Percentiles rank a stretch among this genome's conserved stretches.
phyloP scores from a whole-genome alignment of 257 asterid species.

The Scutellaria minor region DNA sequence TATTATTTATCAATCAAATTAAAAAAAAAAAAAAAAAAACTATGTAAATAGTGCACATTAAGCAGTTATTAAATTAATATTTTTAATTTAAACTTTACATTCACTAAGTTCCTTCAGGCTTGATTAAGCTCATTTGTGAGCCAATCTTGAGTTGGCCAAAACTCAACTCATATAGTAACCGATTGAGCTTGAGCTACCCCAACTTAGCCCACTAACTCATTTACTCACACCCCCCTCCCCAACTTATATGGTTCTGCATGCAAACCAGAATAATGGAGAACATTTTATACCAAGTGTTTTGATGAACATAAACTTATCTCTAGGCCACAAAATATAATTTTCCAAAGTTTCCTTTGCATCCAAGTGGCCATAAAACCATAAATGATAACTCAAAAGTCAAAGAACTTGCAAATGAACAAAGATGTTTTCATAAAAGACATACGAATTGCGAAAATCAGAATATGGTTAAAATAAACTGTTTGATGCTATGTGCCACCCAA shows the following conservation, averaged over 20 bases:
- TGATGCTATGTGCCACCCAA: not conserved
- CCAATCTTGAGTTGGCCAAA: too few species aligned
- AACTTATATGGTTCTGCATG: conserved; percentile 10
- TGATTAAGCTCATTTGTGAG: too few species aligned
- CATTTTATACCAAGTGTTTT: conserved; percentile 9
- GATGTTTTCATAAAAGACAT: not conserved
- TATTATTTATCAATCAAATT: too few species aligned
- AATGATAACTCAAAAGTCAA: conserved; percentile 25
- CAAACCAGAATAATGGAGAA: conserved; percentile 18
- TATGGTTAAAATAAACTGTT: conserved; percentile 8
- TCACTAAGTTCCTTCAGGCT: too few species aligned
- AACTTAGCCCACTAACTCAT: too few species aligned
- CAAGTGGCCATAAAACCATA: conserved; percentile 7
- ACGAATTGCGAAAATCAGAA: conserved; percentile 1
- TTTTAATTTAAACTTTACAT: too few species aligned
- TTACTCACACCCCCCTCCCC: not conserved
- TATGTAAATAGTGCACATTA: too few species aligned
- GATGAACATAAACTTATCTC: not conserved
- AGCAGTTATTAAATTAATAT: too few species aligned
- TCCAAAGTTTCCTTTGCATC: conserved; percentile 18
- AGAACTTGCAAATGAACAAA: conserved; percentile 22
- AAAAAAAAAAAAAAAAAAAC: too few species aligned
- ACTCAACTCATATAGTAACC: too few species aligned
- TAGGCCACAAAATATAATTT: conserved; percentile 6
- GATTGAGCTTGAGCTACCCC: too few species aligned